Conservation (phyloP, 1,139 yeast species). For the Pichia sp. region DNA sequence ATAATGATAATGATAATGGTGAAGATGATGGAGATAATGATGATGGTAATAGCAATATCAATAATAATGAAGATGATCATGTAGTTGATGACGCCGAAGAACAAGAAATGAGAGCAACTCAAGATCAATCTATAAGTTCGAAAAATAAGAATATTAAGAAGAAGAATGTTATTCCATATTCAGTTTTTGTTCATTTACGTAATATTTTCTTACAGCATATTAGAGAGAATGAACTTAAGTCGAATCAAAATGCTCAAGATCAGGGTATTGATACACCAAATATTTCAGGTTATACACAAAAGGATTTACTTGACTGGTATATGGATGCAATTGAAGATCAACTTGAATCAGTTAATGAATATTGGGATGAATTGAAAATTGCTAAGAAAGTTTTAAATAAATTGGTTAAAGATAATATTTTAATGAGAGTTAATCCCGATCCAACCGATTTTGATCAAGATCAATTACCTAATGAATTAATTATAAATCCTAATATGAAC, state of each 20-base stretch:
- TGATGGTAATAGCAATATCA: not conserved
- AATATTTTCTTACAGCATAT: slow-evolving; percentile 70
- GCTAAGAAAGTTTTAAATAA: slow-evolving; percentile 78
- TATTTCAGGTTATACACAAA: slow-evolving; percentile 55
- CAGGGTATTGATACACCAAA: slow-evolving; percentile 36
- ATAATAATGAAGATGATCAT: slow-evolving; percentile 4
- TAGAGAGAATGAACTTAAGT: slow-evolving; percentile 44
- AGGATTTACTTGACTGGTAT: slow-evolving; percentile 73
- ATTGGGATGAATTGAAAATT: slow-evolving; percentile 61
- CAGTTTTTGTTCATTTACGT: slow-evolving; percentile 80
- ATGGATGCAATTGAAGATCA: slow-evolving; percentile 69
- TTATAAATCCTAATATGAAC: slow-evolving; percentile 21
- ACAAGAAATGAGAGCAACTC: slow-evolving; percentile 11
- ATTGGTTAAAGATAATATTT: slow-evolving; percentile 76
- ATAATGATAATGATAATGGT: slow-evolving; percentile 40
- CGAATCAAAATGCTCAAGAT: slow-evolving; percentile 19
- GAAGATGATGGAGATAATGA: slow-evolving; percentile 13
- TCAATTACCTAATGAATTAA: slow-evolving; percentile 20
- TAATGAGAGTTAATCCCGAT: slow-evolving; percentile 73
- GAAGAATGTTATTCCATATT: slow-evolving; percentile 64
- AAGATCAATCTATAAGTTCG: not conserved
- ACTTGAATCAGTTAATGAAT: slow-evolving; percentile 63
- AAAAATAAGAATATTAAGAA: slow-evolving; percentile 2
- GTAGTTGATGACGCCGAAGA: slow-evolving; percentile 11
- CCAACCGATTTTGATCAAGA: slow-evolving; percentile 34